Conservation (phyloP, 2,329 filamentous ascomycete genomes). For the Alternaria rosae region DNA sequence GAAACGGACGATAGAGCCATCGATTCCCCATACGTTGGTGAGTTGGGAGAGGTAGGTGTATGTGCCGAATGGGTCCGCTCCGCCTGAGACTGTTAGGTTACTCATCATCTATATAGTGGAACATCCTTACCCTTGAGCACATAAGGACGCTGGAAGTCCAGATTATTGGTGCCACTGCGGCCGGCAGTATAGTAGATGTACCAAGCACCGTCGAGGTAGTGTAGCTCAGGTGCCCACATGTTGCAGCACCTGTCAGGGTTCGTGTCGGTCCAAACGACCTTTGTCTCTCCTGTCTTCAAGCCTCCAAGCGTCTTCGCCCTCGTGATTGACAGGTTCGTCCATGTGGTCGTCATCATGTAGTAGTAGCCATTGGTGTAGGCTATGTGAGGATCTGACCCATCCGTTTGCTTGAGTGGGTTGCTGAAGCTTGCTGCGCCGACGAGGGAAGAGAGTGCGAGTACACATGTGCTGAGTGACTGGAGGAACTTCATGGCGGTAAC, state of each 20-base stretch:
- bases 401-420: slow-evolving; percentile 60
- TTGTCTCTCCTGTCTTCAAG: slow-evolving; percentile 62
- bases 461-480: slow-evolving; percentile 14
- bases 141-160: slow-evolving; percentile 61
- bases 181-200: slow-evolving; percentile 67
- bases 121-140: slow-evolving; percentile 58
- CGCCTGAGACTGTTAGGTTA: slow-evolving; percentile 49
- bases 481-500: slow-evolving; percentile 22
- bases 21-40: slow-evolving; percentile 56
- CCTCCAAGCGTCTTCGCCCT: slow-evolving; percentile 63
- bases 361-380: slow-evolving; percentile 63
- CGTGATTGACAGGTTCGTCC: slow-evolving; percentile 63
- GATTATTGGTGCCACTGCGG: slow-evolving; percentile 45
- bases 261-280: slow-evolving; percentile 59
- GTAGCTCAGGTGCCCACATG: slow-evolving; percentile 66
- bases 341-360: slow-evolving; percentile 65
- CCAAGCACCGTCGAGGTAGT: slow-evolving; percentile 58
- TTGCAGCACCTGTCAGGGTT: slow-evolving; percentile 56
- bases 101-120: no score
- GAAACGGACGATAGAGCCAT: slow-evolving; percentile 62
- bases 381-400: slow-evolving; percentile 63
- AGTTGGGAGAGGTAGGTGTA: slow-evolving; percentile 61
- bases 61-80: slow-evolving; percentile 60
- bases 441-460: slow-evolving; percentile 28
- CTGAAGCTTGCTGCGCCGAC: slow-evolving; percentile 54